Conservation (phyloP, 2,329 filamentous ascomycete species). For the Ophiostoma australiae region DNA sequence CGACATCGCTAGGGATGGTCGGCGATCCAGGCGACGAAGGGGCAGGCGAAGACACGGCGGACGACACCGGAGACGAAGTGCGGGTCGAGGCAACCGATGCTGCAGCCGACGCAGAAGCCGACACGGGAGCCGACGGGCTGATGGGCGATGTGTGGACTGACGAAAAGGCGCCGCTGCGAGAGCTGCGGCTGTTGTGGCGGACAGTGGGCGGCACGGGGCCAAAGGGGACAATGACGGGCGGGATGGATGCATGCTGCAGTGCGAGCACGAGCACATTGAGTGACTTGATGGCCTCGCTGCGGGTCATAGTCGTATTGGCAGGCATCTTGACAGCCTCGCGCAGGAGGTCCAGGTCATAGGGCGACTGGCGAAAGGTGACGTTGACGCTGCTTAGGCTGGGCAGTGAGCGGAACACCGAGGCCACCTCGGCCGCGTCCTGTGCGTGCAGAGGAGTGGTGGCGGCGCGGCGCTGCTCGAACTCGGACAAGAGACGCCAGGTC, state of each 20-base stretch:
- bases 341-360: slow-evolving; percentile 38
- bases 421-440: slow-evolving; percentile 28
- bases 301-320: slow-evolving; percentile 40
- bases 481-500: slow-evolving; percentile 32
- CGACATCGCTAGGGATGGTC: neutral
- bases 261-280: slow-evolving; percentile 26
- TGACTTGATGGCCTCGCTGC: slow-evolving; percentile 26
- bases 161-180: slow-evolving; percentile 1
- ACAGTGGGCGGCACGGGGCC: slow-evolving; percentile 4
- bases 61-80: slow-evolving; percentile 18
- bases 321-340: slow-evolving; percentile 38
- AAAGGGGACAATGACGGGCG: slow-evolving; percentile 8
- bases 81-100: slow-evolving; percentile 20
- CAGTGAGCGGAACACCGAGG: slow-evolving; percentile 38
- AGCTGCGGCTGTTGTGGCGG: slow-evolving; percentile 12
- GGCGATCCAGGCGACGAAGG: slow-evolving; percentile 19
- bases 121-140: slow-evolving; percentile 7
- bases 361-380: slow-evolving; percentile 41
- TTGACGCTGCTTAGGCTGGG: slow-evolving; percentile 39
- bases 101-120: slow-evolving; percentile 10
- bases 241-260: slow-evolving; percentile 23
- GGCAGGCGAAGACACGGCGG: slow-evolving; percentile 20
- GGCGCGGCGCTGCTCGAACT: slow-evolving; percentile 36
- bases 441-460: slow-evolving; percentile 34
- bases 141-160: slow-evolving; percentile 12